Evolutionary conservation across 371 early-diverging fungal genomes (phyloP).

Genomic region (Basidiobolus heterosporus): DNA sequence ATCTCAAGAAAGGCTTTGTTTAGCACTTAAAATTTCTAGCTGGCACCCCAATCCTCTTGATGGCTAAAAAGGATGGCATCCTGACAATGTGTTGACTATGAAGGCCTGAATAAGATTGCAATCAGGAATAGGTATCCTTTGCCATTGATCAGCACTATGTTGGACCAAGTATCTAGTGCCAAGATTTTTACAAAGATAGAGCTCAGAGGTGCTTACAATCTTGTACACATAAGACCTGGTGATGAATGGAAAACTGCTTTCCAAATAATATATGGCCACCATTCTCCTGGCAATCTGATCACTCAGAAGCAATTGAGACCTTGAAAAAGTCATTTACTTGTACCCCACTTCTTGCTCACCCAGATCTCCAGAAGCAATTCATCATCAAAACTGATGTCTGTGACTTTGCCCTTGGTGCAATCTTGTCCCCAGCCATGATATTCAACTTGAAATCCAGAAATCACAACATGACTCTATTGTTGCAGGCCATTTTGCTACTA

Average conservation of each 20-base stretch:
- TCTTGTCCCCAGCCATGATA: conserved; percentile 3
- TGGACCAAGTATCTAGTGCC: conserved; percentile 11
- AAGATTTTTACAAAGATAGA: conserved; percentile 17
- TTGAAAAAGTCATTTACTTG: conserved; percentile 16
- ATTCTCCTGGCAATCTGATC: conserved; percentile 15
- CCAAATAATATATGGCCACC: conserved; percentile 15
- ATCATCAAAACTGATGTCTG: conserved; percentile 29
- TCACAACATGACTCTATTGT: conserved; percentile 14
- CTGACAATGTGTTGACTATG: conserved; percentile 6
- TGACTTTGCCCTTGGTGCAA: conserved; percentile 20
- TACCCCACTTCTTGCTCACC: conserved; percentile 13
- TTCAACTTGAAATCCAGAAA: conserved; percentile 6
- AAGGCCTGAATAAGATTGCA: conserved; percentile 5
- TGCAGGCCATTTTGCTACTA: conserved; percentile 24
- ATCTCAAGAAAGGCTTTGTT: conserved; percentile 9
- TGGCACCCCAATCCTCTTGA: conserved; percentile 37
- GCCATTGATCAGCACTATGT: conserved; percentile 15
- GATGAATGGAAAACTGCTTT: conserved; percentile 18
- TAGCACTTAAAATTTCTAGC: conserved; percentile 3
- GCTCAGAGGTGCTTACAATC: conserved; percentile 12
- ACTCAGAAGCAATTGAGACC: conserved; percentile 15
- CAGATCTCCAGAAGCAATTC: conserved; percentile 11
- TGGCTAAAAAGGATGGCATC: conserved; percentile 12
- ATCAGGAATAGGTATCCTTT: conserved; percentile 14
- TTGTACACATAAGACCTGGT: conserved; percentile 6